A percentile compares a stretch with the other conserved stretches of the same genome.
Evolutionary conservation across 129 eudicot genomes (phyloP).

Genomic region (Scalesia atractyloides): DNA sequence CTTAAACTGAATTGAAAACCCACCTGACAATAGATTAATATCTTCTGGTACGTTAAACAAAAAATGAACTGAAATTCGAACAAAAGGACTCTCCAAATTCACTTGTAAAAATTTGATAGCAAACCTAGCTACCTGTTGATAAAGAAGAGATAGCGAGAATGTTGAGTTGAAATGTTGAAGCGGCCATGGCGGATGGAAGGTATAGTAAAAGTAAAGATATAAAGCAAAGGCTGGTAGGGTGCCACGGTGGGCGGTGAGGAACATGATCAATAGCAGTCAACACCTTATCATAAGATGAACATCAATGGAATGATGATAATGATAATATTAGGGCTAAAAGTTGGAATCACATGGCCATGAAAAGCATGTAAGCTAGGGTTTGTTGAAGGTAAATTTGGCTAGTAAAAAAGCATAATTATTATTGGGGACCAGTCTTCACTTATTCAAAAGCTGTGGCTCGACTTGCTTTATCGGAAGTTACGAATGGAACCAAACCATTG

Average conservation of each 20-base stretch:
- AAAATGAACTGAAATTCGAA: slow-evolving; percentile 19
- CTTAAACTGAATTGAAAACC: slow-evolving; percentile 19
- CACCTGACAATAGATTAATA: slow-evolving; percentile 19
- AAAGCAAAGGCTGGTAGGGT: slow-evolving; percentile 52
- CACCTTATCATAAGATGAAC: slow-evolving; percentile 28
- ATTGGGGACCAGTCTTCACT: slow-evolving; percentile 49
- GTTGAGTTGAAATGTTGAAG: slow-evolving; percentile 29
- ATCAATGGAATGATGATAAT: slow-evolving; percentile 20
- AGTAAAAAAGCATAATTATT: slow-evolving; percentile 22
- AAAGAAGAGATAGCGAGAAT: not conserved
- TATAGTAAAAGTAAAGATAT: slow-evolving; percentile 33
- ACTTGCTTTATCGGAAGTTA: slow-evolving; percentile 49
- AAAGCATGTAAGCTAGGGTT: slow-evolving; percentile 31
- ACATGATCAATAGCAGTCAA: slow-evolving; percentile 37
- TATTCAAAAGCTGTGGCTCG: slow-evolving; percentile 39
- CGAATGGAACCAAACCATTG: slow-evolving; percentile 29
- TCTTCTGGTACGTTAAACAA: not conserved
- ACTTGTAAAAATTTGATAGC: not conserved
- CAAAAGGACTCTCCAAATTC: not conserved
- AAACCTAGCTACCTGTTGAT: slow-evolving; percentile 15
- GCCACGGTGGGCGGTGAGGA: slow-evolving; percentile 46
- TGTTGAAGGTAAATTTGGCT: slow-evolving; percentile 10
- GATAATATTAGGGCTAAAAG: slow-evolving; percentile 18
- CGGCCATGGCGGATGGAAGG: slow-evolving; percentile 34
- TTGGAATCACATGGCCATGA: slow-evolving; percentile 24